Conservation (phyloP, 2,329 filamentous ascomycete genomes). For the Beauveria caledonica region DNA sequence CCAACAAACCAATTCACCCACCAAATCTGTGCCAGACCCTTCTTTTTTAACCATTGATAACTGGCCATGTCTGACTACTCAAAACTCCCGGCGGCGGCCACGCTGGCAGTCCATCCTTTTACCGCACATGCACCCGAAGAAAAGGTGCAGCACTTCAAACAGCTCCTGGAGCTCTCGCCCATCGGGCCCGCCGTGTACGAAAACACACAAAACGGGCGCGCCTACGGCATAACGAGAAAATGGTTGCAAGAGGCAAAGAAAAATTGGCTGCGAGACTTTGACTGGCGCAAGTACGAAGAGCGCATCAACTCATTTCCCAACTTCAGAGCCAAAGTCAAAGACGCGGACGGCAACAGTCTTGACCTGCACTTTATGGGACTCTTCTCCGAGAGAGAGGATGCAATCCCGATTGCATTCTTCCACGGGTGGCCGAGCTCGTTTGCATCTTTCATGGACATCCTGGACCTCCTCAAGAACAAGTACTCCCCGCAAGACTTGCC, state of each 20-base stretch:
- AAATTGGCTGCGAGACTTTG: slow-evolving; percentile 35
- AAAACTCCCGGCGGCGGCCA: not conserved
- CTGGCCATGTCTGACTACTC: slow-evolving; percentile 10
- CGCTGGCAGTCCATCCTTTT: slow-evolving; percentile 24
- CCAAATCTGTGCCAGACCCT: not conserved
- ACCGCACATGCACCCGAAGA: slow-evolving; percentile 32
- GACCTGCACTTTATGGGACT: slow-evolving; percentile 46
- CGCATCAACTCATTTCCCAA: slow-evolving; percentile 40
- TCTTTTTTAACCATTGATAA: not conserved
- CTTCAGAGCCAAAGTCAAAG: slow-evolving; percentile 33
- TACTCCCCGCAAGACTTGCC: slow-evolving; percentile 43
- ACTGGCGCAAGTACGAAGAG: slow-evolving; percentile 33
- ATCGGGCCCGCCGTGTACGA: slow-evolving; percentile 41
- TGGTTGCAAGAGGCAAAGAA: slow-evolving; percentile 36
- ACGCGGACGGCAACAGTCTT: slow-evolving; percentile 25
- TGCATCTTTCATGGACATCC: slow-evolving; percentile 45
- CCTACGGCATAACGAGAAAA: slow-evolving; percentile 35
- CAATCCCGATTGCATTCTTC: slow-evolving; percentile 41
- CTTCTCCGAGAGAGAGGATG: slow-evolving; percentile 42
- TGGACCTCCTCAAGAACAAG: slow-evolving; percentile 36
- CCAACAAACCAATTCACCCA: not conserved
- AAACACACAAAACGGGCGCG: slow-evolving; percentile 32
- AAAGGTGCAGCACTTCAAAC: slow-evolving; percentile 36
- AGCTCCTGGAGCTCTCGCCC: slow-evolving; percentile 38
- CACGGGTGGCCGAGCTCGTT: slow-evolving; percentile 50